A percentile compares a stretch with the other conserved stretches of the same genome.
These are phyloP conservation scores for Oxytropis ochrocephala DNA, from an alignment of 306 rosid species.

Conservation along the genomic window DNA sequence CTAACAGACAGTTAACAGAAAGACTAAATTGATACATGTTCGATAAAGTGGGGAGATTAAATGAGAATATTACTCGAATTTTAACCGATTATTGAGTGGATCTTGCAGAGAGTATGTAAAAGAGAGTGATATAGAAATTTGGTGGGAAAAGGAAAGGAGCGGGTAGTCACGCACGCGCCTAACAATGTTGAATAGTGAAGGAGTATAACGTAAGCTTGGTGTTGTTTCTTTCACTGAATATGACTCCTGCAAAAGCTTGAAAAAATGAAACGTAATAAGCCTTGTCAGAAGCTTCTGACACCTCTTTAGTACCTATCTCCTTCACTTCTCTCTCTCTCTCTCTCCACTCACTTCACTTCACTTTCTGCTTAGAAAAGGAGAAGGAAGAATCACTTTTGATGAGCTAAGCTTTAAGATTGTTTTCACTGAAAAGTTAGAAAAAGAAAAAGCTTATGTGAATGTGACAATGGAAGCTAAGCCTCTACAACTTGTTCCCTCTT, in stretches of 20 bases:
- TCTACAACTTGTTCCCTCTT: slow-evolving; percentile 31
- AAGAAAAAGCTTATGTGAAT: slow-evolving; percentile 15
- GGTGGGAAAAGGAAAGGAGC: neutral
- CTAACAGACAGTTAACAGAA: no score
- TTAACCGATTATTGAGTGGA: no score
- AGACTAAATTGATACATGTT: no score
- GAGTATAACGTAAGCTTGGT: neutral
- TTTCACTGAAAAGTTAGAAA: neutral
- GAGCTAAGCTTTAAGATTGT: neutral
- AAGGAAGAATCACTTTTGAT: neutral
- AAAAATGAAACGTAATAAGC: slow-evolving; percentile 23
- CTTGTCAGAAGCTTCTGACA: slow-evolving; percentile 48
- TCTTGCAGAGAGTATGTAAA: no score
- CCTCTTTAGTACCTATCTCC: neutral
- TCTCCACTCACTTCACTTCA: neutral
- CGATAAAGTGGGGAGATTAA: no score
- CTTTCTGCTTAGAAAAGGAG: neutral
- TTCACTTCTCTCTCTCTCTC: slow-evolving; percentile 1
- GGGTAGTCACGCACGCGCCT: slow-evolving; percentile 12
- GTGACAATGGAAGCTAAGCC: slow-evolving; percentile 37
- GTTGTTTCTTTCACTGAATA: slow-evolving; percentile 1
- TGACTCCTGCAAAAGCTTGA: slow-evolving; percentile 15
- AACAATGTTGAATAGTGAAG: neutral
- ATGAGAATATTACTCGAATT: no score
- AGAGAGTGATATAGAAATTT: no score